Percentiles rank a stretch among this genome's conserved stretches.
phyloP scores from a whole-genome alignment of 2,329 filamentous ascomycete genomes.

The Pyricularia grisea region DNA sequence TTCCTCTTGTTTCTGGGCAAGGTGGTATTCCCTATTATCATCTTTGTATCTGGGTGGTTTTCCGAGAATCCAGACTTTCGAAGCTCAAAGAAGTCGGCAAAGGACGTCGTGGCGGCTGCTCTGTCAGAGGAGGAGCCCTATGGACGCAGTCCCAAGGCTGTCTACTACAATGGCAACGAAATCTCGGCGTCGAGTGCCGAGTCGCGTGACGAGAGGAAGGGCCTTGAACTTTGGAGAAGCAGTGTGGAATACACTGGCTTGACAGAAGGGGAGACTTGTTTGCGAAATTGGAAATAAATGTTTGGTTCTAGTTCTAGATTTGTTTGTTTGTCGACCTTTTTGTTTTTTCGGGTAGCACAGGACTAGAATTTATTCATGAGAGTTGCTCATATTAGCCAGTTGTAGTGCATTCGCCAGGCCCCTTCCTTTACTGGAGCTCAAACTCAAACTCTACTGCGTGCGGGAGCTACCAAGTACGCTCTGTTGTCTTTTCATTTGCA shows the following conservation, averaged over 20 bases:
- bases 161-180: constrained; percentile 19
- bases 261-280: neutral
- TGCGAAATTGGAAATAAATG: neutral
- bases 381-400: too few relatives aligned
- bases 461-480: neutral
- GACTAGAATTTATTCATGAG: neutral
- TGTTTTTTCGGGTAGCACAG: neutral
- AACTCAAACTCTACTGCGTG: neutral
- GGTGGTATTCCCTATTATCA: too few relatives aligned
- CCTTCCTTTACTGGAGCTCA: too few relatives aligned
- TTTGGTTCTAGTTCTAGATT: neutral
- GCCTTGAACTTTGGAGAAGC: neutral
- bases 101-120: constrained; percentile 18
- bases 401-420: neutral
- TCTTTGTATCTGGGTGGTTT: too few relatives aligned
- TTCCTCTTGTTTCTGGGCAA: neutral
- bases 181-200: constrained; percentile 12
- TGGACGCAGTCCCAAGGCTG: constrained; percentile 19
- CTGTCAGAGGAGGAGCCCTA: constrained; percentile 14
- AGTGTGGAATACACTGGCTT: neutral
- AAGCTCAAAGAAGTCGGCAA: constrained; percentile 18
- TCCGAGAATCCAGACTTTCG: constrained; percentile 14
- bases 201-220: constrained; percentile 17
- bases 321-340: neutral
- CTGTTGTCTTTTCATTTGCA: neutral